Percentiles rank a stretch among this genome's conserved stretches.
These are phyloP conservation scores for Cerrena zonata DNA, from an alignment of 1,284 basidiomycete species.

Conservation along the genomic window DNA sequence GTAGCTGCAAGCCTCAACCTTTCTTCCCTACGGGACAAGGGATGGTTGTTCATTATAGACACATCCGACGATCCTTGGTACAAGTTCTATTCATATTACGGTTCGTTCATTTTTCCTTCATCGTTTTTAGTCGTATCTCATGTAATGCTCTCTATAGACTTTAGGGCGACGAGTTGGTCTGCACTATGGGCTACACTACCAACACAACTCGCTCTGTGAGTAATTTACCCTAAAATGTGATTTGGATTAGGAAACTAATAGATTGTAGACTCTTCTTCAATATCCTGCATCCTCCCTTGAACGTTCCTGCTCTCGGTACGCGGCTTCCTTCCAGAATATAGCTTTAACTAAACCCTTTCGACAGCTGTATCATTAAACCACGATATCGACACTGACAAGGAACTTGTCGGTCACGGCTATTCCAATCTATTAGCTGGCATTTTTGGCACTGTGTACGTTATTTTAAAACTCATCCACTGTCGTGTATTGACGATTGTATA, in stretches of 20 bases:
- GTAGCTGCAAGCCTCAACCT: slow-evolving; percentile 63
- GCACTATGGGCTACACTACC: slow-evolving; percentile 75
- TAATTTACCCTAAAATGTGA: slow-evolving; percentile 21
- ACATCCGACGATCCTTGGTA: slow-evolving; percentile 68
- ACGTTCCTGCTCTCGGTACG: slow-evolving; percentile 84
- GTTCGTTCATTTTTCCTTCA: slow-evolving; percentile 37
- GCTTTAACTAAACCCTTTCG: neutral
- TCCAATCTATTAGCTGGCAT: slow-evolving; percentile 83
- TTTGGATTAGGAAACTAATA: slow-evolving; percentile 5
- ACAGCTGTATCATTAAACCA: slow-evolving; percentile 83
- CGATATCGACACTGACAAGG: slow-evolving; percentile 89
- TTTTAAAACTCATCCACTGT: neutral
- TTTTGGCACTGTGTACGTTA: slow-evolving; percentile 70
- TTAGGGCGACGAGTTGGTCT: slow-evolving; percentile 52
- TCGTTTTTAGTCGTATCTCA: neutral
- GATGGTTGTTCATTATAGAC: slow-evolving; percentile 89
- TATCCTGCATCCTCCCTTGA: slow-evolving; percentile 88
- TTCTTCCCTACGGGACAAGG: slow-evolving; percentile 50
- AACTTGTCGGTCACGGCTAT: slow-evolving; percentile 88
- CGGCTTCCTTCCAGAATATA: slow-evolving; percentile 3
- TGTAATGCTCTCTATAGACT: slow-evolving; percentile 40
- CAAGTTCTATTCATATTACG: slow-evolving; percentile 72
- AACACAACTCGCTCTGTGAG: slow-evolving; percentile 72
- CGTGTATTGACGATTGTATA: slow-evolving; percentile 22
- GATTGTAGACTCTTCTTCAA: slow-evolving; percentile 75